Percentiles rank a stretch among this genome's conserved stretches.
These are phyloP conservation scores for Pleurotus ostreatus DNA, from an alignment of 768 basidiomycete genomes.

Conservation along the genomic window DNA sequence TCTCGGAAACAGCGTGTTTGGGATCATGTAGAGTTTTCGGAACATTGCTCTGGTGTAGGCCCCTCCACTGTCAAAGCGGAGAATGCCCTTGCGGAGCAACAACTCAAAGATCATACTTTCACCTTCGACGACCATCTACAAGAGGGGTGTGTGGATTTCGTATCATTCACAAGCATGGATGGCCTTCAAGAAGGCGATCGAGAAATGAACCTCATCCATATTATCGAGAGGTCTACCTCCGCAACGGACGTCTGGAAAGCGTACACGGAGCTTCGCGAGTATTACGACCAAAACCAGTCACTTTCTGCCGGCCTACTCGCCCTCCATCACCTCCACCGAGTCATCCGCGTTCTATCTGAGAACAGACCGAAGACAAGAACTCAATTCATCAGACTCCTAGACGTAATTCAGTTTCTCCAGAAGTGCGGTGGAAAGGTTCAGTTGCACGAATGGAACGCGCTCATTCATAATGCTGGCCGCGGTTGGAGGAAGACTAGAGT, in stretches of 20 bases:
- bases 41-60: neutral
- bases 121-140: no score
- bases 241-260: slow-evolving; percentile 35
- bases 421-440: slow-evolving; percentile 50
- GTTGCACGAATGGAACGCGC: slow-evolving; percentile 72
- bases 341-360: slow-evolving; percentile 55
- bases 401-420: slow-evolving; percentile 58
- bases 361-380: slow-evolving; percentile 53
- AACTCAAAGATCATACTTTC: no score
- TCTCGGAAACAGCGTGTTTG: no score
- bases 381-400: slow-evolving; percentile 62
- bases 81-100: neutral
- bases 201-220: slow-evolving; percentile 15
- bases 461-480: slow-evolving; percentile 64
- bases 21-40: neutral
- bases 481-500: slow-evolving; percentile 56
- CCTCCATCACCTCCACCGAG: slow-evolving; percentile 51
- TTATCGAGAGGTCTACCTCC: slow-evolving; percentile 17
- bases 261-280: slow-evolving; percentile 32
- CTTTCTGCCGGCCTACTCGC: slow-evolving; percentile 25
- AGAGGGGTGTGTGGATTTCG: no score
- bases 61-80: slow-evolving; percentile 7
- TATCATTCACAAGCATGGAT: neutral
- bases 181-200: neutral
- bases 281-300: slow-evolving; percentile 16